Evolutionary conservation across 75 land plant species (phyloP).

Genomic region (Adiantum capillusveneris): DNA sequence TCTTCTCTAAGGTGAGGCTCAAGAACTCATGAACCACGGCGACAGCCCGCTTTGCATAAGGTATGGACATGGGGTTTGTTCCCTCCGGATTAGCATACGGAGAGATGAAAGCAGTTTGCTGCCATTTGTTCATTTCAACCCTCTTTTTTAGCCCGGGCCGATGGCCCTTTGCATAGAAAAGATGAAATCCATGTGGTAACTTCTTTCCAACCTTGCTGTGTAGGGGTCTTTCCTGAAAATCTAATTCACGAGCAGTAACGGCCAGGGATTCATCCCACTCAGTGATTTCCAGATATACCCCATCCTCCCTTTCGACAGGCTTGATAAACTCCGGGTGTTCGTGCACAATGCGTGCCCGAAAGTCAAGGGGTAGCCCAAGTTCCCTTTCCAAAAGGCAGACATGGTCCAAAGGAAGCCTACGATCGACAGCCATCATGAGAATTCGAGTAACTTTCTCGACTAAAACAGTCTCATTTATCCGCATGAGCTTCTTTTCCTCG

Average conservation of each 20-base stretch:
- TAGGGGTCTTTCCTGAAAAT: not conserved
- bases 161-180: not conserved
- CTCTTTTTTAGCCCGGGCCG: not conserved
- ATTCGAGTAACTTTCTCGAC: not conserved
- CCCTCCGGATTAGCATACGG: not conserved
- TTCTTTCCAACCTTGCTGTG: not conserved
- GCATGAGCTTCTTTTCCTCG: not conserved
- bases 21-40: constrained; percentile 1
- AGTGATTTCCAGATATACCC: not conserved
- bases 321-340: not conserved
- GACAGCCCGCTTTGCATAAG: not conserved
- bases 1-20: not conserved
- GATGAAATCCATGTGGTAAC: not conserved
- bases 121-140: not conserved
- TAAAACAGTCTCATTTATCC: not conserved
- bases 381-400: not conserved
- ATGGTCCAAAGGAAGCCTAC: not conserved
- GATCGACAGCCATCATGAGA: constrained; percentile 1
- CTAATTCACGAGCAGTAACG: not conserved
- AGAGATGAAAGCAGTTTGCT: not conserved
- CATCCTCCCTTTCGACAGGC: constrained; percentile 2
- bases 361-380: not conserved
- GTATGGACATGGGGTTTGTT: not conserved
- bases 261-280: not conserved
- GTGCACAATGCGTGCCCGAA: not conserved